phyloP scores from a whole-genome alignment of 2,329 filamentous ascomycete species.

The Ascochyta fabae region DNA sequence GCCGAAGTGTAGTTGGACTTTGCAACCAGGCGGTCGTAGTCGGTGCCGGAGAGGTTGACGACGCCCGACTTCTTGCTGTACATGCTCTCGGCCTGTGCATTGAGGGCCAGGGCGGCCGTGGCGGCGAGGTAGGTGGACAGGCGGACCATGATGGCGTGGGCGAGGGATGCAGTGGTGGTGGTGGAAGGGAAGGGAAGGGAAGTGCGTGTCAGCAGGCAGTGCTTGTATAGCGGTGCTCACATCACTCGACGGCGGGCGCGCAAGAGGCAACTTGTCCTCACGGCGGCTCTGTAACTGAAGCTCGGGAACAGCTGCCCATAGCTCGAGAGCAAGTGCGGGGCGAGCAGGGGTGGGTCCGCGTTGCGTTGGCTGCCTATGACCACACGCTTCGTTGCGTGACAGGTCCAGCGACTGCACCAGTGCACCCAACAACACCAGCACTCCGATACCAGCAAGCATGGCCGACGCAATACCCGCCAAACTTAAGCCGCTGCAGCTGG shows the following conservation, averaged over 20 bases:
- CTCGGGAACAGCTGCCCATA: constrained; percentile 22
- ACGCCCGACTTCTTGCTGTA: constrained; percentile 90
- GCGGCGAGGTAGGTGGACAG: constrained; percentile 55
- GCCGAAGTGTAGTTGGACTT: constrained; percentile 93
- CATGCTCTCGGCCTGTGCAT: constrained; percentile 71
- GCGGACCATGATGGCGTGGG: constrained; percentile 42
- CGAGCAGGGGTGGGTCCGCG: constrained; percentile 12
- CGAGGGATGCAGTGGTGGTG: background rate
- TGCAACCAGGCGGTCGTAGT: constrained; percentile 81
- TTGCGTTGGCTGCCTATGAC: constrained; percentile 9
- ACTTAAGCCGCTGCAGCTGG: constrained; percentile 81
- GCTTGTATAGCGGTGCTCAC: constrained; percentile 23
- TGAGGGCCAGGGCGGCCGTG: constrained; percentile 69
- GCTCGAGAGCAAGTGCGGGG: constrained; percentile 29
- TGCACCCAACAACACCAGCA: background rate
- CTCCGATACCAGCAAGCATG: constrained; percentile 59
- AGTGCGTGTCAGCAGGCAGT: constrained; percentile 22
- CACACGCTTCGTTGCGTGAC: constrained; percentile 1
- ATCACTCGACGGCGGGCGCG: constrained; percentile 16
- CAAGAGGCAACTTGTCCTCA: constrained; percentile 33
- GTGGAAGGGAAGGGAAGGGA: background rate
- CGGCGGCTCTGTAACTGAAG: constrained; percentile 18
- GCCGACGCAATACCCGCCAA: constrained; percentile 71
- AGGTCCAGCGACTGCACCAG: background rate
- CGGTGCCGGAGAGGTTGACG: constrained; percentile 78